These are phyloP conservation scores for Symbiodinium pilosum DNA, from an alignment of 73 alveolate species.

Conservation along the genomic window DNA sequence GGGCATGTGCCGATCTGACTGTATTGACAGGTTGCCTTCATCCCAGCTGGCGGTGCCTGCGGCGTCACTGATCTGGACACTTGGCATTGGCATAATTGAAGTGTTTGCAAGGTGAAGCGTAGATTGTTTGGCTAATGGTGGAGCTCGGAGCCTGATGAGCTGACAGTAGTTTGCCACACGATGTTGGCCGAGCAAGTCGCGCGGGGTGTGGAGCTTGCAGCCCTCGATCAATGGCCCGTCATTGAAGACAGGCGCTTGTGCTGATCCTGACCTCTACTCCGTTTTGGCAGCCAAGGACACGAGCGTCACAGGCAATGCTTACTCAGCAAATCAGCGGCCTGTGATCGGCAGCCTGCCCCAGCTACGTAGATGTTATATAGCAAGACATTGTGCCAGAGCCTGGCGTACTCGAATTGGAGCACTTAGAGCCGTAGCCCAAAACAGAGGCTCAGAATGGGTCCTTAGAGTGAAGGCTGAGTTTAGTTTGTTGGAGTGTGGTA, in stretches of 20 bases:
- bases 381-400: neutral
- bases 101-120: neutral
- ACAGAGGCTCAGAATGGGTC: neutral
- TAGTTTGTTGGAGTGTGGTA: too few species aligned
- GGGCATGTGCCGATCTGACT: neutral
- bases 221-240: too few species aligned
- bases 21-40: constrained; percentile 14
- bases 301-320: neutral
- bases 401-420: neutral
- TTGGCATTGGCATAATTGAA: too few species aligned
- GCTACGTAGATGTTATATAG: too few species aligned
- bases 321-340: neutral
- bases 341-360: neutral
- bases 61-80: neutral
- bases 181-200: too few species aligned
- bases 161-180: too few species aligned
- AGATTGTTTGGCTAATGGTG: too few species aligned
- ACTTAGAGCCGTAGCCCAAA: neutral
- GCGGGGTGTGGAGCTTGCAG: too few species aligned
- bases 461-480: too few species aligned
- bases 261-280: too few species aligned
- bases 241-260: too few species aligned
- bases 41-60: neutral
- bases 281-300: neutral
- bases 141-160: too few species aligned